Base-by-base conservation (phyloP, 2,329 filamentous ascomycete genomes). In the Xylariaceae sp. region DNA sequence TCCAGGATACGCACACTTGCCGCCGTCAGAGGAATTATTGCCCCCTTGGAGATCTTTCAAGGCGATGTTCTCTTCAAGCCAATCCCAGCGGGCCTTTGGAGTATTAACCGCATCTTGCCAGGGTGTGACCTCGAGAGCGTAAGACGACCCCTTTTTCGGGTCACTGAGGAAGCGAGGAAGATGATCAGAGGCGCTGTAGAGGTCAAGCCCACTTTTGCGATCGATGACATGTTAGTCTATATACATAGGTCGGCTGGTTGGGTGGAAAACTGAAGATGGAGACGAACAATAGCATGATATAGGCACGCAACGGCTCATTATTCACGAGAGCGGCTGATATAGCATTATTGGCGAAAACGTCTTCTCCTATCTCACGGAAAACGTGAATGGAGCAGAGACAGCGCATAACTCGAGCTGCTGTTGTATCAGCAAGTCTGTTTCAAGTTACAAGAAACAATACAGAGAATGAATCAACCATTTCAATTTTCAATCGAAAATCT, bases 271-370 rank as follows among this genome's bases (percentile, higher is more conserved):
- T 6, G 6, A 16, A 6, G n/a, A 10, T 19, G 27, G 22, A 20
- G 16, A 60, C 60, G 44, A 50, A 65, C 64, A 65, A 64, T 14
- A 63, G 40, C 35, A 64, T 40, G 16, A 67, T 54, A 42, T 67
- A 68, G 20, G 66, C 62, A 4, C 65, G 55, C 2, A 69, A 48
- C 3, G 56, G 59, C 39, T 67, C 64, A 39, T 68, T 68, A 5
- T 49, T 41, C 1, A 67, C 62, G 6, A 69, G 45, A 0, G 62
- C 56, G 25, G 49, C 48, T 4, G 66, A 67, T n/a, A 68, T 62
- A n/a, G 37, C 29, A 48, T 68, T 68, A 42, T 69, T 68, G 25
- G 59, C 55, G 48, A 66, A 68, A 5, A 48, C 37, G 35, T 67
- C 61, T 22, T 57, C 52, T 1, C 42, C 46, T 1, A 54, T 42